These are phyloP conservation scores for Scedosporium dehoogii DNA, from an alignment of 2,329 filamentous ascomycete genomes.

Conservation along the genomic window DNA sequence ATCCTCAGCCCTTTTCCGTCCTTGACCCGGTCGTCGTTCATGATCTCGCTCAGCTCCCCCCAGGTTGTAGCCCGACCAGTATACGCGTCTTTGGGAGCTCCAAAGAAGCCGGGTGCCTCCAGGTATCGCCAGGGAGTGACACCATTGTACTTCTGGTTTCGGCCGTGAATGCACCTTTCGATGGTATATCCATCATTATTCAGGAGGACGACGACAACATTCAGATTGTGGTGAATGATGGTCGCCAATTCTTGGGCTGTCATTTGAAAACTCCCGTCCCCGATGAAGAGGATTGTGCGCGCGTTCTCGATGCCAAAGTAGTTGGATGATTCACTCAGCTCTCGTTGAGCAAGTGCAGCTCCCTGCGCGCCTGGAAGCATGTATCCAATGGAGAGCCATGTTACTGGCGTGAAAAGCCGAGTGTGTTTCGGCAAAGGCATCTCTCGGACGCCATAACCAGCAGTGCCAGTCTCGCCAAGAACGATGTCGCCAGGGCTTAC, in stretches of 20 bases:
- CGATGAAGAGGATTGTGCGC: constrained; percentile 76
- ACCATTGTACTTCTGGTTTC: constrained; percentile 73
- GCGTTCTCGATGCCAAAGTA: constrained; percentile 36
- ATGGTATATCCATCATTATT: constrained; percentile 87
- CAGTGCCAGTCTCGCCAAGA: constrained; percentile 78
- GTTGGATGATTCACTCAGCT: constrained; percentile 21
- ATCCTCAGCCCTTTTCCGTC: constrained; percentile 18
- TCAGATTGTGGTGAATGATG: constrained; percentile 66
- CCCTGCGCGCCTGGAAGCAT: constrained; percentile 48
- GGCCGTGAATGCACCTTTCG: constrained; percentile 79
- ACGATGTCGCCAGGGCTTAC: constrained; percentile 64
- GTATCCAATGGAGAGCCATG: constrained; percentile 60
- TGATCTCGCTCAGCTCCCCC: constrained; percentile 31
- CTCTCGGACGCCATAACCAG: constrained; percentile 82
- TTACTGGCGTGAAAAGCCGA: constrained; percentile 69
- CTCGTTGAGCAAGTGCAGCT: constrained; percentile 65
- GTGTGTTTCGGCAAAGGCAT: constrained; percentile 69
- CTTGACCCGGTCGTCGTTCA: constrained; percentile 12
- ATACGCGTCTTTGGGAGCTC: constrained; percentile 34
- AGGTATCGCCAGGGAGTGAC: constrained; percentile 66
- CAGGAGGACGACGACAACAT: constrained; percentile 74
- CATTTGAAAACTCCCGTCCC: constrained; percentile 78
- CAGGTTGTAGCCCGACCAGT: constrained; percentile 30
- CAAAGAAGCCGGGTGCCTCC: constrained; percentile 58
- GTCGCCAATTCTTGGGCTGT: constrained; percentile 78